Base-by-base conservation (phyloP, 2,329 filamentous ascomycete species). In the Fusarium sp. region DNA sequence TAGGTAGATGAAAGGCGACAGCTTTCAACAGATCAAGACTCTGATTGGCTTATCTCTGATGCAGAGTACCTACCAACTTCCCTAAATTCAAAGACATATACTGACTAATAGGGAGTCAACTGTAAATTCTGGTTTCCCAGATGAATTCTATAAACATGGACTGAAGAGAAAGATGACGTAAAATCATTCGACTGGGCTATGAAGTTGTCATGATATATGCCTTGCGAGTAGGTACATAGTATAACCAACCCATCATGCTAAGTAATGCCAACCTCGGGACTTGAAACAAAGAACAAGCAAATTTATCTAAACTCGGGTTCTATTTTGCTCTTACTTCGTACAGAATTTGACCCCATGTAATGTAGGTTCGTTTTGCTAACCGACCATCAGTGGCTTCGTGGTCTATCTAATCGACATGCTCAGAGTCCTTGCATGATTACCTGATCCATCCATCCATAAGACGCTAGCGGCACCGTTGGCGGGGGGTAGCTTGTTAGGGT, bases 1-100 rank as follows among this genome's bases (percentile, higher is more conserved):
- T 44, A 59, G 60, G 58, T 26, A 57, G 38, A 61, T 45, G 33
- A 50, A 65, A 74, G 71, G 75, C 75, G 56, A 75, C 75, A 77
- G 65, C 69, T 77, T 69, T 70, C 73, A 63, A 66, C 41, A 65
- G 57, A 48, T 15, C 24, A 48, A 56, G 35, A 22, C 55, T 64
- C n/a, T 74, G 73, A 77, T 77, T 77, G 75, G 75, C 26, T 42
- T 31, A 57, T 28, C 26, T n/a, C 30, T 36, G 6, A 48, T 61
- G 24, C 60, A 36, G 33, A 22, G 35, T 15, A 24, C 36, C 35
- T 57, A 62, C 33, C 20, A 54, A 36, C 5, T 30, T n/a, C n/a
- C n/a, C n/a, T n/a, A n/a, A n/a, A 16, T 22, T 13, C 6, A 5
- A 26, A 28, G 31, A 12, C 18, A 28, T 36, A 36, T 36, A 7